These are phyloP conservation scores for Abelmoschus esculentus DNA, from an alignment of 345 rosid genomes.

Conservation along the genomic window DNA sequence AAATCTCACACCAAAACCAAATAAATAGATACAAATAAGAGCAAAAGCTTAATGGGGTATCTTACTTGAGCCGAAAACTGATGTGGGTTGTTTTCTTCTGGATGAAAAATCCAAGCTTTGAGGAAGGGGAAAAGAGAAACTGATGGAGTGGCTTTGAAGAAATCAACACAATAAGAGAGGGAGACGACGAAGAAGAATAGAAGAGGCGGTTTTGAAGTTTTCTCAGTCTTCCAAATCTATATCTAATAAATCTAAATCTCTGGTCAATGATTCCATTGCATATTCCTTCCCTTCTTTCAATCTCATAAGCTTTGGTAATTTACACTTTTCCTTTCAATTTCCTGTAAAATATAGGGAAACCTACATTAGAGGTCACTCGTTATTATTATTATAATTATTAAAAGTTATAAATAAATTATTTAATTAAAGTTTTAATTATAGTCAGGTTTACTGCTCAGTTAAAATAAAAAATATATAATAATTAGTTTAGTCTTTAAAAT, in stretches of 20 bases:
- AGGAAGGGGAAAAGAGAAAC: slow-evolving; percentile 15
- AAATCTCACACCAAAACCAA: slow-evolving; percentile 16
- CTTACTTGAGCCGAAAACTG: slow-evolving; percentile 40
- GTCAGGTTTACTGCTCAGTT: too few species aligned
- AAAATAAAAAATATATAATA: too few species aligned
- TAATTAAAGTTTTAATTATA: too few species aligned
- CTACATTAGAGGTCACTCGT: too few species aligned
- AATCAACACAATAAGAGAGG: slow-evolving; percentile 9
- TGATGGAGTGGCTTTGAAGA: background rate
- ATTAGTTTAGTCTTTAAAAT: too few species aligned
- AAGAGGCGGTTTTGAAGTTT: slow-evolving; percentile 40
- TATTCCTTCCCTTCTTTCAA: slow-evolving; percentile 33
- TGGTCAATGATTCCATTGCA: slow-evolving; percentile 66
- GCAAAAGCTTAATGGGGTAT: slow-evolving; percentile 14
- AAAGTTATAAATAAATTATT: too few species aligned
- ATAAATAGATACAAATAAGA: slow-evolving; percentile 4
- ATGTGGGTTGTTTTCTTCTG: slow-evolving; percentile 33
- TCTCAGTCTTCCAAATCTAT: slow-evolving; percentile 40
- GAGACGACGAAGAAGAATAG: slow-evolving; percentile 7
- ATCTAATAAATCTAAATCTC: slow-evolving; percentile 20
- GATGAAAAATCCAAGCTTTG: slow-evolving; percentile 15
- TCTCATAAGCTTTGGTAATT: slow-evolving; percentile 32
- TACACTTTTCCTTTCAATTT: slow-evolving; percentile 19
- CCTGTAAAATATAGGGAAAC: too few species aligned
- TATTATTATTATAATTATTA: too few species aligned